Evolutionary conservation across 352 stramenopile species (phyloP).

Genomic region (Globisporangium echinulatum): DNA sequence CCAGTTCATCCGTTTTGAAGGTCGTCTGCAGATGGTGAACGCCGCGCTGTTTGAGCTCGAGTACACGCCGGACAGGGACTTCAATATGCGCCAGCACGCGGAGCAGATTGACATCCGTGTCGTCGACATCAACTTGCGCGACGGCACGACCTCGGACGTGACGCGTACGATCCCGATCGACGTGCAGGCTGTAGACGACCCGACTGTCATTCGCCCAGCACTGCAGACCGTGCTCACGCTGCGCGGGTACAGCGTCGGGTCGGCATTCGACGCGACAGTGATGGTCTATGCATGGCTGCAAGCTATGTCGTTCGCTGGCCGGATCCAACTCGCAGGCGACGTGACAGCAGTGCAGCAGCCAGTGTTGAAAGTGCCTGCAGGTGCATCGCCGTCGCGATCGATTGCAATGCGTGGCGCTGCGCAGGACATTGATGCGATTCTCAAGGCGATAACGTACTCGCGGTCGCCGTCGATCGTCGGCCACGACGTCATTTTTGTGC

Average conservation of each 20-base stretch:
- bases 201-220: slow-evolving; percentile 24
- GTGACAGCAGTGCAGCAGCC: slow-evolving; percentile 9
- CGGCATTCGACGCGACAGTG: slow-evolving; percentile 15
- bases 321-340: slow-evolving; percentile 26
- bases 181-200: slow-evolving; percentile 41
- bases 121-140: slow-evolving; percentile 49
- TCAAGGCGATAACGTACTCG: slow-evolving; percentile 42
- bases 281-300: slow-evolving; percentile 35
- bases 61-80: slow-evolving; percentile 66
- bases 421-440: slow-evolving; percentile 22
- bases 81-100: slow-evolving; percentile 57
- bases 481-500: slow-evolving; percentile 51
- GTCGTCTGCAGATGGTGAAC: slow-evolving; percentile 51
- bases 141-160: slow-evolving; percentile 37
- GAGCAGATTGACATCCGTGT: slow-evolving; percentile 55
- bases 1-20: slow-evolving; percentile 49
- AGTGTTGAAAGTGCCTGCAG: slow-evolving; percentile 20
- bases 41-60: slow-evolving; percentile 63
- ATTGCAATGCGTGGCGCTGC: slow-evolving; percentile 34
- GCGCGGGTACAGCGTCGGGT: slow-evolving; percentile 36
- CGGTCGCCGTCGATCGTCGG: slow-evolving; percentile 46
- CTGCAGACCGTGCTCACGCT: slow-evolving; percentile 29
- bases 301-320: slow-evolving; percentile 44
- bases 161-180: slow-evolving; percentile 34
- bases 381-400: slow-evolving; percentile 19